Evolutionary conservation across 169 alveolate genomes (phyloP).

Genomic region (Eimeria sp.): DNA sequence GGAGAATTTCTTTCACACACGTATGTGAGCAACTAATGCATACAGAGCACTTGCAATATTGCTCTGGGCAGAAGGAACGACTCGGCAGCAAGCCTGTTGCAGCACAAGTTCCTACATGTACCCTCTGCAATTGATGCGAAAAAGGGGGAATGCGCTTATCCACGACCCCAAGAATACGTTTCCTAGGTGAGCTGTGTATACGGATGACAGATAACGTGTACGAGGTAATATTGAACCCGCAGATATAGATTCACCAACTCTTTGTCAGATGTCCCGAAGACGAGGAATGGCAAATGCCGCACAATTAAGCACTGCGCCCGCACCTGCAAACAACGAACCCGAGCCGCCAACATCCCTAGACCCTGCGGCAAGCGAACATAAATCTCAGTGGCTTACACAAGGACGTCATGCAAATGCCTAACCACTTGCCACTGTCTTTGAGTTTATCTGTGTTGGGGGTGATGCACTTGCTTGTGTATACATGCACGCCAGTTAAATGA

Average conservation of each 20-base stretch:
- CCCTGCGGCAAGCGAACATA: no score
- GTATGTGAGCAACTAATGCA: not conserved
- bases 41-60: not conserved
- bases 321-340: slow-evolving; percentile 75
- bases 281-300: slow-evolving; percentile 89
- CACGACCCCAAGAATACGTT: not conserved
- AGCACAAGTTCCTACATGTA: not conserved
- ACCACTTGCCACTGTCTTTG: not conserved
- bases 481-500: not conserved
- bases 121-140: not conserved
- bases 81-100: not conserved
- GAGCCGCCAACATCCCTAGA: not conserved
- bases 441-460: not conserved
- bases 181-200: not conserved
- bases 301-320: slow-evolving; percentile 87
- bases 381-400: not conserved
- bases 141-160: not conserved
- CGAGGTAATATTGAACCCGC: not conserved
- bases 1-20: not conserved
- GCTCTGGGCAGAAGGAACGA: not conserved
- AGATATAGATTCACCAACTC: slow-evolving; percentile 77
- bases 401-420: not conserved
- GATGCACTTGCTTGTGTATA: not conserved
- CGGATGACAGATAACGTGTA: not conserved
- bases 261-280: slow-evolving; percentile 88